Conservation (phyloP, 345 rosid species). For the Psidium friedrichsthalianum region DNA sequence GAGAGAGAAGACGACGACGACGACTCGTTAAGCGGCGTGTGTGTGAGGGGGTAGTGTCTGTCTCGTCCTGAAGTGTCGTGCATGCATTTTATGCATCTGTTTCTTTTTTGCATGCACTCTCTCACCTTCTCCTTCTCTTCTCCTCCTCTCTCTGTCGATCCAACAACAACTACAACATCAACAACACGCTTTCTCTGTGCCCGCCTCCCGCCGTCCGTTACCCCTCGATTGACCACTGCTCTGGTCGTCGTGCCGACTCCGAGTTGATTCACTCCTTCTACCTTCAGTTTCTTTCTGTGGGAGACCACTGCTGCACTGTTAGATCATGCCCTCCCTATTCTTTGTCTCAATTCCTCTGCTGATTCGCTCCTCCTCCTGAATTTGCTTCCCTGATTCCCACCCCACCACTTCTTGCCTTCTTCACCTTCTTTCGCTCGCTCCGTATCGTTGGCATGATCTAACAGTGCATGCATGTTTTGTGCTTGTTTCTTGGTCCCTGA, state of each 20-base stretch:
- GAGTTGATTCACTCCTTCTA: neutral
- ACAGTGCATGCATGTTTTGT: neutral
- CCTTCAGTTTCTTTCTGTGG: neutral
- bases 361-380: neutral
- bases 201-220: neutral
- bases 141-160: neutral
- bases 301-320: neutral
- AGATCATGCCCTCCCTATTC: neutral
- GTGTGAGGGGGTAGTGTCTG: conserved; percentile 25
- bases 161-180: neutral
- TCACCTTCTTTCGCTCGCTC: neutral
- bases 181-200: neutral
- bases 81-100: conserved; percentile 37
- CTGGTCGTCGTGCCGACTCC: neutral
- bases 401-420: neutral
- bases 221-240: neutral
- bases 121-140: neutral
- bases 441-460: too few relatives aligned
- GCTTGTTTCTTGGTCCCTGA: neutral
- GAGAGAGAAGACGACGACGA: neutral
- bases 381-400: neutral
- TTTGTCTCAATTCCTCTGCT: neutral
- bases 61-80: conserved; percentile 15
- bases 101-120: conserved; percentile 16
- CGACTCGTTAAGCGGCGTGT: conserved; percentile 30